Base-by-base conservation (phyloP, 768 basidiomycete species). In the Mycena metata region DNA sequence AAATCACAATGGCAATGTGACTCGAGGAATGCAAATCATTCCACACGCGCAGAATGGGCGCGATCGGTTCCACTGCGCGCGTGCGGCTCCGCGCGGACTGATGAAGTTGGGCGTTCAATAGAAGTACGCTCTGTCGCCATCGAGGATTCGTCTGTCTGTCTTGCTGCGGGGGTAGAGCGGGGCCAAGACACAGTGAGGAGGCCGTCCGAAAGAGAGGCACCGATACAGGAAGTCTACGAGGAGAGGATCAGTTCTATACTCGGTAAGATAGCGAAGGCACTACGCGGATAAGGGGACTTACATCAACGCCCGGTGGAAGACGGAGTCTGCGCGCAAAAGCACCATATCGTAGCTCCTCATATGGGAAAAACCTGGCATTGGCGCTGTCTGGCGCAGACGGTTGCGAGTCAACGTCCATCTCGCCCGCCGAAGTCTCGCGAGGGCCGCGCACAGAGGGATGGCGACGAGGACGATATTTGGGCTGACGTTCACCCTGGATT, bases 151-250 rank as follows among this genome's bases (percentile, higher is more conserved):
- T 65, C 26, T 2, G 15, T 7, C 23, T 50, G 43, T 26, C 36
- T 59, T 1, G n/a, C n/a, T 13, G 12, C 35, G 54, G n/a, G 13
- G 50, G 76, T 55, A 30, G 68, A 62, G 61, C 77, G 78, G 8
- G 84, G 84, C 82, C 83, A 85, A 43, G 82, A 80, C 56, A 85
- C 81, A 11, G 77, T 81, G 36, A 85, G 77, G 75, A 85, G 77
- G 23, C 84, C 84, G 33, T 83, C 81, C 21, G 74, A 74, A 3
- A 84, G 72, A 45, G 67, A 76, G 13, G 83, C 83, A 7, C 63
- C 75, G 33, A 84, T 75, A 55, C 82, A 80, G 49, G 76, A 74
- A 57, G 79, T 76, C 84, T 85, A 71, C 54, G 62, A 68, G 24
- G 60, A 56, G 55, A 69, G 47, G 64, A 72, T 81, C 72, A 80